phyloP scores from a whole-genome alignment of 345 rosid species.

The Cardamine chenopodiifolia region DNA sequence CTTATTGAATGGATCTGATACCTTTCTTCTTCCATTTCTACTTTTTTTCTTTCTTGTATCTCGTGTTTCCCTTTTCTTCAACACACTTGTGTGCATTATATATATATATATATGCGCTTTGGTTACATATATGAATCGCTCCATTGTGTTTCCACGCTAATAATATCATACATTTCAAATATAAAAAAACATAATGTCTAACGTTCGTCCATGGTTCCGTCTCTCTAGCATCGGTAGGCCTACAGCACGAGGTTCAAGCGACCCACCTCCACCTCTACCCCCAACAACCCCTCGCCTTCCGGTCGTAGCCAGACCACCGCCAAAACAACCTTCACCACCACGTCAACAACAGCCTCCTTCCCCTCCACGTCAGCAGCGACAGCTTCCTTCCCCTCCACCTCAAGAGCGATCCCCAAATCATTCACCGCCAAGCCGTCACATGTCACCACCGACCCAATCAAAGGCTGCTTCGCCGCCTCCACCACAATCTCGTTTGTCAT shows the following conservation, averaged over 20 bases:
- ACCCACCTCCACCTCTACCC: conserved; percentile 38
- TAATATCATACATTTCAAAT: not conserved
- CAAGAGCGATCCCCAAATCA: conserved; percentile 35
- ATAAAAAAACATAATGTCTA: conserved; percentile 32
- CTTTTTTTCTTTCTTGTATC: conserved; percentile 33
- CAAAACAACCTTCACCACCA: conserved; percentile 30
- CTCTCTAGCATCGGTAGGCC: conserved; percentile 45
- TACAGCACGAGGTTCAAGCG: conserved; percentile 40
- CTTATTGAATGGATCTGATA: conserved; percentile 45
- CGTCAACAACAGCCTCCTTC: not conserved
- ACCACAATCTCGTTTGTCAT: conserved; percentile 23
- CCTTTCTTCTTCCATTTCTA: conserved; percentile 36
- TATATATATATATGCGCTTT: conserved; percentile 15
- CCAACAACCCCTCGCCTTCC: conserved; percentile 40
- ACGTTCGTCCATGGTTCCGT: conserved; percentile 49
- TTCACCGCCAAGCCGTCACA: conserved; percentile 39
- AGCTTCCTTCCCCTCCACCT: conserved; percentile 32
- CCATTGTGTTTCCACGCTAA: conserved; percentile 32
- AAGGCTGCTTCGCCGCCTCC: conserved; percentile 24
- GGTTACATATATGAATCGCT: conserved; percentile 13
- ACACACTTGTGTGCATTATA: conserved; percentile 24
- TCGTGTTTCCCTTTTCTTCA: conserved; percentile 27
- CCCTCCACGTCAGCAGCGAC: too few species aligned
- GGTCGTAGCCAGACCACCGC: conserved; percentile 17
- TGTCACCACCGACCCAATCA: conserved; percentile 34